A percentile compares a stretch with the other conserved stretches of the same genome.
These are phyloP conservation scores for Ceratobasidium sp. DNA, from an alignment of 1,284 basidiomycete genomes.

Conservation along the genomic window DNA sequence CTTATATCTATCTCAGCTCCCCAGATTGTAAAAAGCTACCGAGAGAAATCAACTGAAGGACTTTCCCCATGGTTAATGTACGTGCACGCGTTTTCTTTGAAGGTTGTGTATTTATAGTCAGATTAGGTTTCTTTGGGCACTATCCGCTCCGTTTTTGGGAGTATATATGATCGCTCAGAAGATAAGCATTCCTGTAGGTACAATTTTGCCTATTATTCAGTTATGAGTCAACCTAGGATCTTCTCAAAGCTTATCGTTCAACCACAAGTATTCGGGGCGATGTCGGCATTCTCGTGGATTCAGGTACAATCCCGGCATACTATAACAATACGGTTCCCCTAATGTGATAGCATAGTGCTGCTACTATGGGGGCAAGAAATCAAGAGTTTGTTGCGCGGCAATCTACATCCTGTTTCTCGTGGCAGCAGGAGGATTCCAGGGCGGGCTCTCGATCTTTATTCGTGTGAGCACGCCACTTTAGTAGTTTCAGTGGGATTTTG, in stretches of 20 bases:
- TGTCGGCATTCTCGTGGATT: constrained; percentile 75
- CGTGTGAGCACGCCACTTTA: constrained; percentile 62
- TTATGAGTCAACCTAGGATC: not conserved
- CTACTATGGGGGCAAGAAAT: constrained; percentile 67
- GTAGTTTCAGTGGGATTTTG: no score
- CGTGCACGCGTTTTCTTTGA: not conserved
- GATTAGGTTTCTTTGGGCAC: constrained; percentile 73
- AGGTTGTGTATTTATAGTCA: not conserved
- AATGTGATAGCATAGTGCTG: constrained; percentile 65
- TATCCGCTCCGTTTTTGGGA: constrained; percentile 74
- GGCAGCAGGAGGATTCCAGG: constrained; percentile 70
- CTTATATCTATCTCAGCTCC: constrained; percentile 7
- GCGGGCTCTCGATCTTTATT: constrained; percentile 71
- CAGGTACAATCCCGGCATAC: constrained; percentile 62
- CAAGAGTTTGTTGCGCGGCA: constrained; percentile 55
- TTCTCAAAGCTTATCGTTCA: constrained; percentile 68
- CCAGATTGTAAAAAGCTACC: constrained; percentile 74
- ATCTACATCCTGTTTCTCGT: constrained; percentile 55
- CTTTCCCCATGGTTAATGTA: constrained; percentile 79
- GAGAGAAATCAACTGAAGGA: constrained; percentile 78
- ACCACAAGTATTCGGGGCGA: constrained; percentile 77
- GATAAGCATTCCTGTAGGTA: constrained; percentile 74
- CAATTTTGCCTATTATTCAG: not conserved
- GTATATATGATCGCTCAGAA: constrained; percentile 76
- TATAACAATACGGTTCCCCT: not conserved